phyloP scores from a whole-genome alignment of 2,329 filamentous ascomycete species.

The Ophiostoma sp. region DNA sequence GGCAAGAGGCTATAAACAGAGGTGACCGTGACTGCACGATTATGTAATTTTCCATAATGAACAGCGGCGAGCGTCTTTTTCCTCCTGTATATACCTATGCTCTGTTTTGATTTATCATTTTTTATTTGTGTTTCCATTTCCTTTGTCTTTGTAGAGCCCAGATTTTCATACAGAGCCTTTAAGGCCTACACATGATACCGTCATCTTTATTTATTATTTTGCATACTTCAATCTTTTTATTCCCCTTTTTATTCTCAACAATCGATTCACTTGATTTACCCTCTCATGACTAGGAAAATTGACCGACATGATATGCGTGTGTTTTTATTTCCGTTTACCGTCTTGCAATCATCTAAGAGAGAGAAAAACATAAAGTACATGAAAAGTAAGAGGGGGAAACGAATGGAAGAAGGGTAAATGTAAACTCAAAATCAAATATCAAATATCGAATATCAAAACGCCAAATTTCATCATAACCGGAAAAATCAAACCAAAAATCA shows the following conservation, averaged over 20 bases:
- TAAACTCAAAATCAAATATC: background rate
- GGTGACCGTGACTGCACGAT: constrained; percentile 20
- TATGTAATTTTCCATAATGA: background rate
- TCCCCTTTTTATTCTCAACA: background rate
- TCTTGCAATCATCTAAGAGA: background rate
- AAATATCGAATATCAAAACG: background rate
- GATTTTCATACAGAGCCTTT: background rate
- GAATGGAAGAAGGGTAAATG: background rate
- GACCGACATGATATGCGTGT: constrained; percentile 6
- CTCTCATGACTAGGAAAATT: background rate
- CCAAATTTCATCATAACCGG: background rate
- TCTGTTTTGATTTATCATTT: background rate
- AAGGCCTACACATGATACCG: background rate
- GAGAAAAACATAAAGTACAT: background rate
- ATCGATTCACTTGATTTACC: background rate
- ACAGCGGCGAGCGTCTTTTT: background rate
- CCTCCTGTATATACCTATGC: background rate
- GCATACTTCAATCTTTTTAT: background rate
- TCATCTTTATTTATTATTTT: background rate
- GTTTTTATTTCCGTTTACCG: constrained; percentile 2
- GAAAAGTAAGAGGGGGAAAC: background rate
- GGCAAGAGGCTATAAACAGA: background rate
- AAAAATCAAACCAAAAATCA: background rate
- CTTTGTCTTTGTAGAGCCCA: background rate
- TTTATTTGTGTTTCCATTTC: background rate